Evolutionary conservation across 208 protist species (phyloP), one percentile per base, ranked within the genome.

Genomic region (Wallacemonas collosoma): DNA sequence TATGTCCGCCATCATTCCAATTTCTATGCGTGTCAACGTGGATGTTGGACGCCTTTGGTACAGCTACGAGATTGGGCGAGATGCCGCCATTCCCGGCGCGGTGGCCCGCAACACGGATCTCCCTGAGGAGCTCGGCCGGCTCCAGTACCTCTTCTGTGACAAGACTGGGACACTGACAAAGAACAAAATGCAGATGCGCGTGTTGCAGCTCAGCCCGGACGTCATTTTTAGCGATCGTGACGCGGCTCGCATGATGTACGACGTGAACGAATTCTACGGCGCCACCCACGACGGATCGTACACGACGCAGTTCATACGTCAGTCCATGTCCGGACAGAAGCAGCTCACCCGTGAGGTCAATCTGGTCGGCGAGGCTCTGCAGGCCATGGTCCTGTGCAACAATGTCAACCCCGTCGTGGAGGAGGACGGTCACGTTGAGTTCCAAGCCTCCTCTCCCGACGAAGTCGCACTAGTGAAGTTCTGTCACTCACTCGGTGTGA

Each of bases 161-260:
- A 99, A 99, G 83, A 99, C 99, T 9, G 99, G 98, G 45, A 99
- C 99, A 40, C 79, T 99, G 6, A 99, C 99, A 3, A 94, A 99
- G 77, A 99, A 99, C 79, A 96, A 91, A 55, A 98, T 98, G 94
- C 71, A 86, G 39, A 93, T 98, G 70, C 87, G 84, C 43, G 69
- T 80, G 39, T 71, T 91, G 58, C 89, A 89, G 47, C 76, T 90
- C 5, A 80, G 73, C 8, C 62, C 67, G 0, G 82, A 87, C 66
- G 74, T 81, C 9, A 73, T 80, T 38, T 76, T 89, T n/a, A 88
- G 71, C 26, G 81, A 94, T 73, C 63, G 74, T 36, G 85, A 91
- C 57, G 61, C 75, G 0, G 81, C 86, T 48, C 79, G 81, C 9
- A 78, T 97, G 9, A n/a, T 39, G 14, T 55, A 54, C 35, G 68